Base-by-base conservation (phyloP, 2,329 filamentous ascomycete species). In the Myriosclerotinia scirpicola region DNA sequence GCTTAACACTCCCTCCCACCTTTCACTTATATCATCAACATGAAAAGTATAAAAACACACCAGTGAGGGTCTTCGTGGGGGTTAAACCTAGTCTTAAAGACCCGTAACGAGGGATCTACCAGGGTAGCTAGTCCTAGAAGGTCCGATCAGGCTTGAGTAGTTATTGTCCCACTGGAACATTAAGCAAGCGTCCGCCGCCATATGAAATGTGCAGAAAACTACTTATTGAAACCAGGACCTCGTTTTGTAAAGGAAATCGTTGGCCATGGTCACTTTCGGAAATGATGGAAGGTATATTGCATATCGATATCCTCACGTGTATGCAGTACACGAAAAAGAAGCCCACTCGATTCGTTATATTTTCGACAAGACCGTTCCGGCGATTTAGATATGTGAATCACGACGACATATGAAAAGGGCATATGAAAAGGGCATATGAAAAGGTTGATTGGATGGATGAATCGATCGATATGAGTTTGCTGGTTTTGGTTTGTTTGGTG, bases 191-290 rank as follows among this genome's bases (percentile, higher is more conserved):
- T 42, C 60, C 55, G 42, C 55, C 55, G 34, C 55, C n/a, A n/a
- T n/a, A 34, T 34, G 17, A 26, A 52, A 58, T 26, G 17, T 42
- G 30, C 40, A 38, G 50, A 64, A 44, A 46, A 54, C 20, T 56
- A 56, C 40, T 56, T 64, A 64, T 64, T 56, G 52, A 48, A 64
- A 44, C 26, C 50, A 64, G 40, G 14, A 64, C 62, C 62, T 52
- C 59, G 22, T 42, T 2, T 38, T 8, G 44, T 26, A 58, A 50
- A 42, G 8, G 20, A 54, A 56, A 58, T 17, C 26, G 17, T 36
- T 64, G 40, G 11, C 62, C 17, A n/a, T 58, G 20, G 5, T 40
- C 50, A 22, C 30, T 36, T 38, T 42, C 50, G 26, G 53, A 58
- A 54, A n/a, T 46, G 54, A n/a, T 40, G 40, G 12, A 48, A 60